Evolutionary conservation across 2,329 filamentous ascomycete species (phyloP), one percentile per base, ranked within the genome.

Genomic region (Delphinella strobiligena): DNA sequence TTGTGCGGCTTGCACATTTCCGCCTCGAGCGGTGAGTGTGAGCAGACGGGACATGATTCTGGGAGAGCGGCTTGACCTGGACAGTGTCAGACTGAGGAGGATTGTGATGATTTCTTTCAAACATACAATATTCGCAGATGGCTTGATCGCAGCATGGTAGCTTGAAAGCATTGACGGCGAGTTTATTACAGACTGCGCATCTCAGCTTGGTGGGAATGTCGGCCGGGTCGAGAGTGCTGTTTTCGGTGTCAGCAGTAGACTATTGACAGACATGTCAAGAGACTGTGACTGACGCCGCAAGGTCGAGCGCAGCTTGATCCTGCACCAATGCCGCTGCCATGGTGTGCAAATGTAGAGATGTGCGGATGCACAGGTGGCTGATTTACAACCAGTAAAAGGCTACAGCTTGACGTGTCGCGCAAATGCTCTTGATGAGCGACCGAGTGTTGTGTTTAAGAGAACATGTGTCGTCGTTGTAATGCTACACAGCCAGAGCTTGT

Each of bases 161-260:
- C 47, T 88, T 83, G 59, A 86, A 93, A 7, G 89, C 85, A 58
- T 95, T 93, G 48, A 93, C 69, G 19, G 87, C 88, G 43, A 96
- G 71, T 60, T 84, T 87, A 65, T 82, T 91, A 64, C 91, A 98
- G 51, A 86, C 84, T 38, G 86, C 86, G 68, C 91, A 98, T 62
- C 88, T 82, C 47, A 98, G 74, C 69, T 94, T 95, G 54, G 88
- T 86, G n/a, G 91, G 91, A 42, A 95, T 87, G 46, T 91, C 85
- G 52, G 89, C 84, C 48, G 82, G 75, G 15, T 76, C 68, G 44
- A 94, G 71, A 36, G 82, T 80, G 59, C 86, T 93, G 55, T 18
- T 29, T 9, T 34, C 38, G 22, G 27, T 24, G 43, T 49, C 33
- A 48, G 43, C 31, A 44, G 30, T 31, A 31, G 24, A n/a, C 19